These are phyloP conservation scores for Mortierella sp. DNA, from an alignment of 371 early-diverging fungal genomes.

Conservation along the genomic window DNA sequence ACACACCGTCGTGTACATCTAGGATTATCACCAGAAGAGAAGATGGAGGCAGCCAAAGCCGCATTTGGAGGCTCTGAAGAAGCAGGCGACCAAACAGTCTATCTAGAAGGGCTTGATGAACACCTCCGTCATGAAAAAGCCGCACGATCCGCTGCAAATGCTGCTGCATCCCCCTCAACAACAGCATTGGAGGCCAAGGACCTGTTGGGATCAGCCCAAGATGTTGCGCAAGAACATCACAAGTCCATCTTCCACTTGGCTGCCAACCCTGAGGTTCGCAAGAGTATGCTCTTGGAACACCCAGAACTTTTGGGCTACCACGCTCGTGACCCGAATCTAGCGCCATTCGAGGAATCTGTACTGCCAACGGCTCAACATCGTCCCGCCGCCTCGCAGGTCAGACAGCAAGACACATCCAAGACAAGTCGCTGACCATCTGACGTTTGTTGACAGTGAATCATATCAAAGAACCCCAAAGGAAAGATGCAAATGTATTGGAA, in stretches of 20 bases:
- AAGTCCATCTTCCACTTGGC: conserved; percentile 37
- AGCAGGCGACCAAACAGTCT: conserved; percentile 37
- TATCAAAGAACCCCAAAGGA: too few species aligned
- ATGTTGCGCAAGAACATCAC: conserved; percentile 19
- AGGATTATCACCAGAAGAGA: conserved; percentile 13
- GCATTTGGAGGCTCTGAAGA: conserved; percentile 50
- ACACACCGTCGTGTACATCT: neutral
- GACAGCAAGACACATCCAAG: too few species aligned
- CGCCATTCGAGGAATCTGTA: conserved; percentile 24
- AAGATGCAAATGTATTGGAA: too few species aligned
- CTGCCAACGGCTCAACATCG: too few species aligned
- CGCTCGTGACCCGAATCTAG: conserved; percentile 8
- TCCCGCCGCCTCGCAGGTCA: too few species aligned
- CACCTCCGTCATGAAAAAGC: conserved; percentile 18
- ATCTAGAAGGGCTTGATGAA: conserved; percentile 18
- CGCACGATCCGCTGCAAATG: neutral
- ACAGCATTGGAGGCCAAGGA: conserved; percentile 7
- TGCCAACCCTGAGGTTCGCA: conserved; percentile 34
- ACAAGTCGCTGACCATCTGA: too few species aligned
- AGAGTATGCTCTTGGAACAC: conserved; percentile 33
- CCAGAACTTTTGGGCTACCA: conserved; percentile 46
- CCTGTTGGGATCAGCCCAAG: conserved; percentile 17
- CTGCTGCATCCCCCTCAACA: neutral
- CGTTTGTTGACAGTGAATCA: too few species aligned
- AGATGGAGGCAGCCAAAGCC: conserved; percentile 22